Base-by-base conservation (phyloP, 192 early-diverging fungal genomes). In the Rhizoclosmatium sp. region DNA sequence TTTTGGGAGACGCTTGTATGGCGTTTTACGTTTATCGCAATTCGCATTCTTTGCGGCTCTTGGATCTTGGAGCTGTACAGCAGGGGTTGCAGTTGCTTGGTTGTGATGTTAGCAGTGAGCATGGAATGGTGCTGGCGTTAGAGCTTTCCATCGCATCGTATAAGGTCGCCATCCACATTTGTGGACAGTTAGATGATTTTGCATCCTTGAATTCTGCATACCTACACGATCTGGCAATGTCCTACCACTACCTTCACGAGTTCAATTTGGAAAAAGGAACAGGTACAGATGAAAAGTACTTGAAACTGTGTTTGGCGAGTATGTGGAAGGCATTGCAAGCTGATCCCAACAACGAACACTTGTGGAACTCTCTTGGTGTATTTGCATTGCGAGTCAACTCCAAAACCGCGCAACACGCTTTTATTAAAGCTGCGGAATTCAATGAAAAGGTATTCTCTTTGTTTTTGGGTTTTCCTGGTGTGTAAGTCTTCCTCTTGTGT, bases 401-500 rank as follows among this genome's bases (percentile, higher is more conserved):
- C 2, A 87, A 85, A 59, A 80, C 96, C 54, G 90, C 92, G 60
- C 97, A 98, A 80, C 93, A 97, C 78, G 90, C 94, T 1, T 91
- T 97, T 74, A 93, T 97, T 72, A 87, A 91, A 78, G 89, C 97
- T 14, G 88, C 92, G 45, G 91, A 94, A 61, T 85, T 84, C 59
- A 90, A 93, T 60, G 78, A 90, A 3, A 84, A 88, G 88, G 93
- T 94, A 40, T 16, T 78, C 21, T 74, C 14, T 61, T 48, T 16
- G 16, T 78, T 59, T 80, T 46, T 42, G 31, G 31, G 31, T 31
- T 31, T 31, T 31, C 31, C 31, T 31, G 31, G 31, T 31, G 31
- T 31, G 31, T 31, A 54, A 3, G 40, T 10, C 48, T 73, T 4
- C 44, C 59, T 61, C 16, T 70, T 19, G 62, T 42, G 67, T 44